Percentiles rank a stretch among this genome's conserved stretches.
phyloP scores from a whole-genome alignment of 2,329 filamentous ascomycete species.

The Ophiocordyceps robertsii region DNA sequence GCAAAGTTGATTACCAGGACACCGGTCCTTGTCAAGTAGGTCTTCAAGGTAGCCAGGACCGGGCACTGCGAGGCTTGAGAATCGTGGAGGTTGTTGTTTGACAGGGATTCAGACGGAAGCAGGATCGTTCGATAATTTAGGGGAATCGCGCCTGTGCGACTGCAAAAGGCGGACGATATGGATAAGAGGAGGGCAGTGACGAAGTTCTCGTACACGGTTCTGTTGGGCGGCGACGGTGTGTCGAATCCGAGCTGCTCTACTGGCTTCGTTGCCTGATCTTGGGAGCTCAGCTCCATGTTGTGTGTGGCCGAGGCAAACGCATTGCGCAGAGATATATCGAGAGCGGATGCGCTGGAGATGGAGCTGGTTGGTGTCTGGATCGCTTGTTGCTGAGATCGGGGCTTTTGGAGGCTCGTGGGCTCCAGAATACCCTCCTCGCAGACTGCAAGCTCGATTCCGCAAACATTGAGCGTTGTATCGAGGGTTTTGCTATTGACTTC shows the following conservation, averaged over 20 bases:
- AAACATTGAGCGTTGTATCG: conserved; percentile 26
- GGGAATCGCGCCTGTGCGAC: conserved; percentile 32
- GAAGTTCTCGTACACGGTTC: conserved; percentile 39
- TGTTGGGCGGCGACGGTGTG: conserved; percentile 14
- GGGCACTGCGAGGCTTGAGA: conserved; percentile 8
- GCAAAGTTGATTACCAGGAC: conserved; percentile 35
- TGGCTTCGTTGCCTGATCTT: conserved; percentile 14
- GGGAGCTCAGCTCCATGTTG: neutral
- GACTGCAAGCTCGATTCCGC: conserved; percentile 28
- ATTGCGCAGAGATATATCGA: conserved; percentile 21
- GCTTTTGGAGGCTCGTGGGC: conserved; percentile 32
- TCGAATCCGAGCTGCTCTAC: conserved; percentile 14
- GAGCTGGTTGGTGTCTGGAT: conserved; percentile 33
- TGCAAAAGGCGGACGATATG: conserved; percentile 36
- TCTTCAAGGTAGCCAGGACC: conserved; percentile 35
- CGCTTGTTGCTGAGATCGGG: conserved; percentile 20
- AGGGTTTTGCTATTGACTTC: conserved; percentile 14
- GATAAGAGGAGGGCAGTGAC: conserved; percentile 37
- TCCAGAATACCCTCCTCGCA: conserved; percentile 39
- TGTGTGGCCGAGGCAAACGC: conserved; percentile 4
- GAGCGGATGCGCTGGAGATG: conserved; percentile 24
- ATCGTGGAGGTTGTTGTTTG: conserved; percentile 7
- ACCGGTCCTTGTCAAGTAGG: conserved; percentile 43
- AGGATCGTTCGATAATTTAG: conserved; percentile 40
- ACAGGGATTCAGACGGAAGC: conserved; percentile 18